phyloP scores from a whole-genome alignment of 208 protist genomes.

The Leishmania mexicana region DNA sequence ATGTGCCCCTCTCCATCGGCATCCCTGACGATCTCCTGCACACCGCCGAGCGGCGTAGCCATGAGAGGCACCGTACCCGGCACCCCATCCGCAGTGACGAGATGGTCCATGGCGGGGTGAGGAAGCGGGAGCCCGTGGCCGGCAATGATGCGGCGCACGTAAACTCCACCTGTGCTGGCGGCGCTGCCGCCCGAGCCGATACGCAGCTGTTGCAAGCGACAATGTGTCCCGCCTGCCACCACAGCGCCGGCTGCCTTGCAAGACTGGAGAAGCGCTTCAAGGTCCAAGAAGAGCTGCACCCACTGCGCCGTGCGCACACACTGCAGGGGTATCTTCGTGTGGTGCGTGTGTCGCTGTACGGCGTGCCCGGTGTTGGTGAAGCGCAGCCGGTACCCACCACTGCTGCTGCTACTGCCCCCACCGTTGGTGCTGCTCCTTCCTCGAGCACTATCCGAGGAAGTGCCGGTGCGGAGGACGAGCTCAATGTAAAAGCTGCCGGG shows the following conservation, averaged over 20 bases:
- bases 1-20: not conserved
- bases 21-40: not conserved
- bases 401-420: not conserved
- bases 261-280: conserved; percentile 38
- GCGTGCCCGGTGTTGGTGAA: conserved; percentile 45
- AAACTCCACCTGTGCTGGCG: conserved; percentile 29
- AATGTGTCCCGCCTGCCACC: not conserved
- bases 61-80: not conserved
- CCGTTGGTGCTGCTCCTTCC: not conserved
- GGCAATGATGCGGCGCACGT: conserved; percentile 68
- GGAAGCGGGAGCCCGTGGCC: conserved; percentile 43
- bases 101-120: conserved; percentile 13
- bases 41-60: too few relatives aligned
- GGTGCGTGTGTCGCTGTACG: conserved; percentile 50
- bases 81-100: conserved; percentile 5
- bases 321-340: conserved; percentile 62
- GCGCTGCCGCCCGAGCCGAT: conserved; percentile 14
- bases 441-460: not conserved
- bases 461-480: conserved; percentile 19
- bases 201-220: conserved; percentile 37
- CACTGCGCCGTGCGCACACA: conserved; percentile 57
- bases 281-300: conserved; percentile 70
- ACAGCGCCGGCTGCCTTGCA: conserved; percentile 14
- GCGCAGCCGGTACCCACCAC: conserved; percentile 28
- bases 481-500: conserved; percentile 26